Conservation (phyloP, 1,284 basidiomycete genomes). For the Amylostereum areolatum region DNA sequence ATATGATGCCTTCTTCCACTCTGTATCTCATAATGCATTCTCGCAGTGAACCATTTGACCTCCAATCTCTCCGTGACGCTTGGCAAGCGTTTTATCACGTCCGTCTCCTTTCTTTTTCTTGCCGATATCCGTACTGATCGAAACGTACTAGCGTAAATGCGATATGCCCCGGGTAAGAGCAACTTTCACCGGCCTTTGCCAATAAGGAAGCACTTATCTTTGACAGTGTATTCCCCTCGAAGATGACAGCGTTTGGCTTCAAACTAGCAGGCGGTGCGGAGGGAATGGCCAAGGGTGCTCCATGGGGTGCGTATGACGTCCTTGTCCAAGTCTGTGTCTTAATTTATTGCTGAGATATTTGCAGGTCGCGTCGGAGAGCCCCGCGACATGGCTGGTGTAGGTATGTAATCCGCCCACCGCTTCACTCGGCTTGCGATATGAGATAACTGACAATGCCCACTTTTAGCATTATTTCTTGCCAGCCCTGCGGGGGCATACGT, state of each 20-base stretch:
- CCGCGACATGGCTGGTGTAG: conserved; percentile 71
- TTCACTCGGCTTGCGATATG: too few species aligned
- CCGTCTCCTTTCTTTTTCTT: conserved; percentile 20
- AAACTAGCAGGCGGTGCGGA: conserved; percentile 46
- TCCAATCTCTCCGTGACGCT: conserved; percentile 69
- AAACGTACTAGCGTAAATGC: conserved; percentile 66
- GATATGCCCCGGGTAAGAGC: conserved; percentile 65
- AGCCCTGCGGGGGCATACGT: background rate
- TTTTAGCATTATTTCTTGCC: background rate
- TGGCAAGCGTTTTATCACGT: conserved; percentile 58
- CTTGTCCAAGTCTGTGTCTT: background rate
- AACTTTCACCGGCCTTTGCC: background rate
- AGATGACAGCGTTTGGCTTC: conserved; percentile 81
- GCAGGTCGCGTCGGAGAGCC: conserved; percentile 63
- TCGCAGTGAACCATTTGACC: conserved; percentile 74
- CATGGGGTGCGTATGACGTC: conserved; percentile 43
- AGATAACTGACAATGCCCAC: background rate
- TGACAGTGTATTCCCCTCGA: conserved; percentile 72
- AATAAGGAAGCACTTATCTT: background rate
- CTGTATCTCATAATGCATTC: background rate
- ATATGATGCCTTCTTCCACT: background rate
- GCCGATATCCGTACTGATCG: conserved; percentile 2
- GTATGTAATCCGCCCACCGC: conserved; percentile 14
- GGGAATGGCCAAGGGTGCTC: conserved; percentile 46
- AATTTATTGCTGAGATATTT: conserved; percentile 2